Evolutionary conservation across 73 alveolate species (phyloP).

Genomic region (Loxodes magnus): DNA sequence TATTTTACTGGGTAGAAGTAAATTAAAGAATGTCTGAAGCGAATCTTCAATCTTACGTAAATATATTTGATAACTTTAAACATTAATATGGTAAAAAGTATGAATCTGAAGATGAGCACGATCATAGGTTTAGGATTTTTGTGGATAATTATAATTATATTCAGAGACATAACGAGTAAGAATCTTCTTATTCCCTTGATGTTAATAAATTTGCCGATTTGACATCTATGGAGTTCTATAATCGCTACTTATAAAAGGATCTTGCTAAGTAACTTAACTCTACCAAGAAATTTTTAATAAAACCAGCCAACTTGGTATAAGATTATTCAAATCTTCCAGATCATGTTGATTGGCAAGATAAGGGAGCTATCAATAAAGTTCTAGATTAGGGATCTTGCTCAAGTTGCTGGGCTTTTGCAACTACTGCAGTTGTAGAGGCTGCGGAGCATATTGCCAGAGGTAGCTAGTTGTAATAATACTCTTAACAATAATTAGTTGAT

Average conservation of each 20-base stretch:
- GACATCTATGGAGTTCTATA: conserved; percentile 29
- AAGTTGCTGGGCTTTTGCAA: conserved; percentile 81
- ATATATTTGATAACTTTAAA: too few species aligned
- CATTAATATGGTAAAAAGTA: too few species aligned
- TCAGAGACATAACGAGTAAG: too few species aligned
- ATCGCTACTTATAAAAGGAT: conserved; percentile 18
- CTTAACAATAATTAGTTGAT: conserved; percentile 53
- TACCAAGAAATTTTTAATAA: too few species aligned
- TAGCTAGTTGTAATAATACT: conserved; percentile 10
- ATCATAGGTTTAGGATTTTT: too few species aligned
- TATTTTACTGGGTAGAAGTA: too few species aligned
- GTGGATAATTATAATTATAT: too few species aligned
- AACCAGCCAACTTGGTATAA: neutral
- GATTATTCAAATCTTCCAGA: conserved; percentile 11
- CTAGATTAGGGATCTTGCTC: conserved; percentile 74
- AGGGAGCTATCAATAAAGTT: conserved; percentile 46
- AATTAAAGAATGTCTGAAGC: too few species aligned
- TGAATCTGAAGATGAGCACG: too few species aligned
- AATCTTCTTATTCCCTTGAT: too few species aligned
- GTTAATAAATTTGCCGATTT: conserved; percentile 38
- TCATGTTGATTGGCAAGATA: conserved; percentile 54
- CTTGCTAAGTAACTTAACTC: neutral
- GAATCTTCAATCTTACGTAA: too few species aligned
- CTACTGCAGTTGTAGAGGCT: conserved; percentile 42
- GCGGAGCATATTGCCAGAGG: conserved; percentile 4